Conservation (phyloP, 2,329 filamentous ascomycete species). For the Colletotrichum sp. region DNA sequence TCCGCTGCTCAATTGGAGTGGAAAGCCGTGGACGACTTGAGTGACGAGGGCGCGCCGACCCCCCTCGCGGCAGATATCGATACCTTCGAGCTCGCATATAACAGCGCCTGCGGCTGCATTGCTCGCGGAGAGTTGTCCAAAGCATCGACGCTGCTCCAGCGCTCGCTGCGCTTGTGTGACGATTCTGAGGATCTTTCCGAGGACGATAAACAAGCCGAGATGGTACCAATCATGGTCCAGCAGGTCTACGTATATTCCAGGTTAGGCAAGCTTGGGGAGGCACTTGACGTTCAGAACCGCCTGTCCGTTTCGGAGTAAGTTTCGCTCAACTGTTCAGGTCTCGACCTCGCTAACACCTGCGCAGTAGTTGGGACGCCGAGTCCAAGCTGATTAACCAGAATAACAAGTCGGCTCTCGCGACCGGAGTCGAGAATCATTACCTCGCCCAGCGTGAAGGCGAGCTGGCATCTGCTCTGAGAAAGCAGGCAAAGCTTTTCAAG, state of each 20-base stretch:
- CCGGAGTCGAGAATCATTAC: slow-evolving; percentile 65
- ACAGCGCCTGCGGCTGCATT: slow-evolving; percentile 76
- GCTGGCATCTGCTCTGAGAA: slow-evolving; percentile 54
- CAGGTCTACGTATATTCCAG: slow-evolving; percentile 74
- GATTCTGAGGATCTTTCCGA: slow-evolving; percentile 74
- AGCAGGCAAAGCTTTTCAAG: slow-evolving; percentile 71
- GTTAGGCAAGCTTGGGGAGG: slow-evolving; percentile 70
- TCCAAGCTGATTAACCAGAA: slow-evolving; percentile 70
- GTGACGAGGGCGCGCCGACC: slow-evolving; percentile 32
- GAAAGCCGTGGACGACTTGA: slow-evolving; percentile 56
- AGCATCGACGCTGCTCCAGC: slow-evolving; percentile 70
- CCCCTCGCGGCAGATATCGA: slow-evolving; percentile 67
- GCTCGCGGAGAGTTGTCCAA: slow-evolving; percentile 70
- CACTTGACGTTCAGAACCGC: slow-evolving; percentile 64
- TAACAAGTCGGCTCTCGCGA: slow-evolving; percentile 56
- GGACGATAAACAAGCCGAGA: slow-evolving; percentile 76
- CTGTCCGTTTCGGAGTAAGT: slow-evolving; percentile 67
- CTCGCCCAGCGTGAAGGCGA: slow-evolving; percentile 67
- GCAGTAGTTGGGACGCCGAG: slow-evolving; percentile 69
- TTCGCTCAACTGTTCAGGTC: background rate
- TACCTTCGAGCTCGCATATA: slow-evolving; percentile 83
- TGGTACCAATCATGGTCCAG: slow-evolving; percentile 78
- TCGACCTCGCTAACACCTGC: slow-evolving; percentile 29
- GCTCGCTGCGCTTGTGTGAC: slow-evolving; percentile 74
- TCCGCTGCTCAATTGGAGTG: slow-evolving; percentile 76